Percentiles rank a stretch among this genome's conserved stretches.
These are phyloP conservation scores for Lumnitzera racemosa DNA, from an alignment of 345 rosid species.

Conservation along the genomic window DNA sequence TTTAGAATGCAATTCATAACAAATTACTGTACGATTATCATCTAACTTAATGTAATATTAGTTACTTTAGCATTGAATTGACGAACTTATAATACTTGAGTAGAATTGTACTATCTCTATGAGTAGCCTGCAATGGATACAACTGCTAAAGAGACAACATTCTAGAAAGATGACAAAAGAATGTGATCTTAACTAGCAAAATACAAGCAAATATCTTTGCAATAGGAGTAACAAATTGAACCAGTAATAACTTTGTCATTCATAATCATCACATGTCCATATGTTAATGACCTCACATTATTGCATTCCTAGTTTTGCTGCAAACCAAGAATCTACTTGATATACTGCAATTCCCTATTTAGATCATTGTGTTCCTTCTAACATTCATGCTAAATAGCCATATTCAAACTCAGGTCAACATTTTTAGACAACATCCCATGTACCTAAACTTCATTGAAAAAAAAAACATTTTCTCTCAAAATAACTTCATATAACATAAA, in stretches of 20 bases:
- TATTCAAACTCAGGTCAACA: too few species aligned
- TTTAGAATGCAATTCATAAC: too few species aligned
- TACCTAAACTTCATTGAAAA: too few species aligned
- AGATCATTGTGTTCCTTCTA: conserved; percentile 27
- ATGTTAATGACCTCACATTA: conserved; percentile 76
- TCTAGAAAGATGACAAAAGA: too few species aligned
- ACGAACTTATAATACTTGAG: conserved; percentile 87
- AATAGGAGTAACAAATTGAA: conserved; percentile 97
- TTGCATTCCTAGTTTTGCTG: conserved; percentile 68
- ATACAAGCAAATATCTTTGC: conserved; percentile 49
- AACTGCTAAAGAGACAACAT: too few species aligned
- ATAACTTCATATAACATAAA: too few species aligned
- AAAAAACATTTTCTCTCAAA: too few species aligned
- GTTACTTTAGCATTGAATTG: conserved; percentile 49
- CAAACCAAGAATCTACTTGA: conserved; percentile 90
- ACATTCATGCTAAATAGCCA: too few species aligned
- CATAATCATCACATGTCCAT: conserved; percentile 97
- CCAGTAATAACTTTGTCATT: conserved; percentile 77
- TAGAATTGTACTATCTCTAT: conserved; percentile 33
- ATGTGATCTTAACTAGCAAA: too few species aligned
- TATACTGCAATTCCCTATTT: conserved; percentile 62
- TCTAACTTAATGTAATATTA: not conserved
- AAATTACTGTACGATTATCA: too few species aligned
- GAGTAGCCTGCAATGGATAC: conserved; percentile 47
- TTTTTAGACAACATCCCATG: too few species aligned